Evolutionary conservation across 164 flowering plant species (phyloP).

Genomic region (Annona squamosa): DNA sequence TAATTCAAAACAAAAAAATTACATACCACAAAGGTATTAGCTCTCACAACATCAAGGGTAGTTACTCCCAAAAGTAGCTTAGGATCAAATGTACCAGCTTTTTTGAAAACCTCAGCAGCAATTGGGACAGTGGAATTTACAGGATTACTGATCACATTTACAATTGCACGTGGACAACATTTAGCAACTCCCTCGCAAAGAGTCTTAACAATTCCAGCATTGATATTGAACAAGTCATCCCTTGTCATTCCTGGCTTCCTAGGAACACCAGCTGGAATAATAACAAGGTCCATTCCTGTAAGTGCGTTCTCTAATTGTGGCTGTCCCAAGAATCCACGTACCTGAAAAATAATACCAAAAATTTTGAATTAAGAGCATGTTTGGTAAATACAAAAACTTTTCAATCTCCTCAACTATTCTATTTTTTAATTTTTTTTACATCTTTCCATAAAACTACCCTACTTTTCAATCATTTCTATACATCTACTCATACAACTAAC

Average conservation of each 20-base stretch:
- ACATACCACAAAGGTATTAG: constrained; percentile 84
- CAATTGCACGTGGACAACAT: constrained; percentile 76
- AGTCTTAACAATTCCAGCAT: constrained; percentile 94
- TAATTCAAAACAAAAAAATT: background rate
- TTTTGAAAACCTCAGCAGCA: constrained; percentile 83
- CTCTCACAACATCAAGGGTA: constrained; percentile 75
- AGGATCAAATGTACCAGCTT: constrained; percentile 71
- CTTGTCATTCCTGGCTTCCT: constrained; percentile 99
- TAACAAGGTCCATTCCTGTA: constrained; percentile 89
- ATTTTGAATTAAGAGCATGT: background rate
- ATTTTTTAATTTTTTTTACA: too few relatives aligned
- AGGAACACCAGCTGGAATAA: constrained; percentile 99
- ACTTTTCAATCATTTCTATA: too few relatives aligned
- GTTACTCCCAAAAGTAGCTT: constrained; percentile 68
- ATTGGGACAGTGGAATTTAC: constrained; percentile 80
- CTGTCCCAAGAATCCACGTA: constrained; percentile 88
- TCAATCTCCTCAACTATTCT: too few relatives aligned
- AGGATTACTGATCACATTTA: constrained; percentile 73
- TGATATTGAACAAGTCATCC: constrained; percentile 92
- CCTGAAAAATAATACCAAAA: constrained; percentile 34
- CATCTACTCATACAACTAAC: too few relatives aligned
- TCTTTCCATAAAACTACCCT: too few relatives aligned
- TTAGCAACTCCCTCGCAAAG: constrained; percentile 84
- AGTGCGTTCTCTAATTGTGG: constrained; percentile 77
- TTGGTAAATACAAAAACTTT: too few relatives aligned